Evolutionary conservation across 352 stramenopile species (phyloP).

Genomic region (Globisporangium carolinianum): DNA sequence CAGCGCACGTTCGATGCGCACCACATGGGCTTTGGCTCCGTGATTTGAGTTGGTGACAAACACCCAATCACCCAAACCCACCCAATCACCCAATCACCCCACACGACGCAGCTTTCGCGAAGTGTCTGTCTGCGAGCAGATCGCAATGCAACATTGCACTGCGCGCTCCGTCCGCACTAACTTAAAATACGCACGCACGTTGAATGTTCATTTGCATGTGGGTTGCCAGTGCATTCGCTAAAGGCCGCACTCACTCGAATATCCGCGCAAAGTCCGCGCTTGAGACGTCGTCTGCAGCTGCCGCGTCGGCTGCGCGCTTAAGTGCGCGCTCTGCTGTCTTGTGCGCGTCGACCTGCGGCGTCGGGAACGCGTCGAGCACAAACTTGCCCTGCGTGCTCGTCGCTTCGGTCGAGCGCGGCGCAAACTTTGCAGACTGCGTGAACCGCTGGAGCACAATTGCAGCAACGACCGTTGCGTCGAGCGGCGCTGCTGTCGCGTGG

Average conservation of each 20-base stretch:
- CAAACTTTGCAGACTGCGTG: constrained; percentile 49
- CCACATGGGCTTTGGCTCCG: constrained; percentile 35
- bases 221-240: too few relatives aligned
- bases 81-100: neutral
- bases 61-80: neutral
- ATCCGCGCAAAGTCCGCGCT: constrained; percentile 38
- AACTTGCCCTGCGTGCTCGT: constrained; percentile 77
- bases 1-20: constrained; percentile 54
- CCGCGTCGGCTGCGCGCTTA: constrained; percentile 25
- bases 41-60: neutral
- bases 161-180: neutral
- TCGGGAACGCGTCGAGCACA: constrained; percentile 55
- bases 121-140: neutral
- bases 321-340: constrained; percentile 41
- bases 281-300: constrained; percentile 29
- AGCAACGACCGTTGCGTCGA: constrained; percentile 59
- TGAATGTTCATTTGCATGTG: neutral
- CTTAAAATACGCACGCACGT: neutral
- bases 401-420: constrained; percentile 46
- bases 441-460: constrained; percentile 70
- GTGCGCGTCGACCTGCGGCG: constrained; percentile 27
- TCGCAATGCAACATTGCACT: too few relatives aligned
- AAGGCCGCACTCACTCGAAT: constrained; percentile 22
- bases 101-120: too few relatives aligned
- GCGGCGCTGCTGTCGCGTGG: constrained; percentile 21